Evolutionary conservation across 768 basidiomycete species (phyloP).

Genomic region (Chalciporus pseudorubinellus): DNA sequence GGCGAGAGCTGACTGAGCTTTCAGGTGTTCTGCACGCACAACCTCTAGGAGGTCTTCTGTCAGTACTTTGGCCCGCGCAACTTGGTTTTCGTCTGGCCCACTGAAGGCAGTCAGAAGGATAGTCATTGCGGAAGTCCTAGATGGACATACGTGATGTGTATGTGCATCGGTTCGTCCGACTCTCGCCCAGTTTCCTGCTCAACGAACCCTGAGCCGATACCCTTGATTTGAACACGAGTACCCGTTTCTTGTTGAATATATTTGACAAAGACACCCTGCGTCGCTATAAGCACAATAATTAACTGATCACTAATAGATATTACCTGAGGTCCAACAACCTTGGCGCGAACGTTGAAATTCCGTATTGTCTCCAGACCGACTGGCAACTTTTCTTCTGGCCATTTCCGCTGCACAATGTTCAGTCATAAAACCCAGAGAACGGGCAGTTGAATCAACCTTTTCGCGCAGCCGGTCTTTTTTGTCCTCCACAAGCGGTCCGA

Average conservation of each 20-base stretch:
- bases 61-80: conserved; percentile 80
- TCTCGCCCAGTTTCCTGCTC: conserved; percentile 89
- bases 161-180: conserved; percentile 86
- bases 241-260: conserved; percentile 96
- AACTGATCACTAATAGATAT: conserved; percentile 20
- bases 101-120: conserved; percentile 11
- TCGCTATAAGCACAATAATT: neutral
- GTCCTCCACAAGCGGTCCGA: conserved; percentile 80
- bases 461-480: conserved; percentile 68
- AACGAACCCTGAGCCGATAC: conserved; percentile 90
- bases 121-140: conserved; percentile 17
- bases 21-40: conserved; percentile 84
- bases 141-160: conserved; percentile 77
- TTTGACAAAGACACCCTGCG: conserved; percentile 90
- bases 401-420: conserved; percentile 66
- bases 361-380: conserved; percentile 88
- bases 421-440: conserved; percentile 1
- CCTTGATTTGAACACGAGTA: conserved; percentile 97
- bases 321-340: conserved; percentile 94
- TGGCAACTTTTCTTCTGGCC: conserved; percentile 95
- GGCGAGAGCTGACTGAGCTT: conserved; percentile 60
- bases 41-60: conserved; percentile 89
- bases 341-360: conserved; percentile 97
- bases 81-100: conserved; percentile 86
- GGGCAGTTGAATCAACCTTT: conserved; percentile 42